Conservation (phyloP, 257 asterid genomes). For the Solanum rostratum region DNA sequence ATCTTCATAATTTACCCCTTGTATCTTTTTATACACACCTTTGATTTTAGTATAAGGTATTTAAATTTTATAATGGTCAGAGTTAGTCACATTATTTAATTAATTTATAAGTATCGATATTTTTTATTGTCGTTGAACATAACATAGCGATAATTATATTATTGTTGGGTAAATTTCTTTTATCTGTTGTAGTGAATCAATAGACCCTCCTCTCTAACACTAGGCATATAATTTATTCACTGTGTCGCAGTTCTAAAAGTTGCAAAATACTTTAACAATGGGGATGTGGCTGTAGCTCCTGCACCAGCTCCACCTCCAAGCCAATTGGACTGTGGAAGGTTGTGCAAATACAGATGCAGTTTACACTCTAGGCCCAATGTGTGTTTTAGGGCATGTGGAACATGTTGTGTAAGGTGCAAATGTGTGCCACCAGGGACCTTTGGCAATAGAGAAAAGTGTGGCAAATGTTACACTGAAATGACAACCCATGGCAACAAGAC, state of each 20-base stretch:
- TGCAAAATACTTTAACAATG: conserved; percentile 9
- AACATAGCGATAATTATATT: no score
- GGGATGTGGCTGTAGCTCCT: conserved; percentile 13
- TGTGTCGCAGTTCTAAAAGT: conserved; percentile 11
- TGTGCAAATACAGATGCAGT: conserved; percentile 44
- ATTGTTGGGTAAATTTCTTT: no score
- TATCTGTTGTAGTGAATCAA: no score
- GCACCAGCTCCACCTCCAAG: conserved; percentile 7
- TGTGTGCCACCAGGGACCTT: conserved; percentile 70
- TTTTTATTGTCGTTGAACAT: no score
- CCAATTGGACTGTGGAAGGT: conserved; percentile 27
- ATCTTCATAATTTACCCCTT: background rate
- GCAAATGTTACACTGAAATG: conserved; percentile 51
- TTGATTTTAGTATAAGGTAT: no score
- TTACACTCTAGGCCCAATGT: conserved; percentile 42
- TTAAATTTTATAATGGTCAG: no score
- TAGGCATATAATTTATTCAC: background rate
- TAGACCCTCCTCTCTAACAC: no score
- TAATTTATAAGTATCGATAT: no score
- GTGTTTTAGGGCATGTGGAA: conserved; percentile 51
- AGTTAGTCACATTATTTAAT: no score
- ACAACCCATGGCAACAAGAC: conserved; percentile 42
- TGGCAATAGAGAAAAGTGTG: conserved; percentile 53
- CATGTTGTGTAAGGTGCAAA: conserved; percentile 49
- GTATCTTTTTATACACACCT: background rate